A percentile compares a stretch with the other conserved stretches of the same genome.
Evolutionary conservation across 2,329 filamentous ascomycete genomes (phyloP).

Genomic region (Chaetoscypha palmicola): DNA sequence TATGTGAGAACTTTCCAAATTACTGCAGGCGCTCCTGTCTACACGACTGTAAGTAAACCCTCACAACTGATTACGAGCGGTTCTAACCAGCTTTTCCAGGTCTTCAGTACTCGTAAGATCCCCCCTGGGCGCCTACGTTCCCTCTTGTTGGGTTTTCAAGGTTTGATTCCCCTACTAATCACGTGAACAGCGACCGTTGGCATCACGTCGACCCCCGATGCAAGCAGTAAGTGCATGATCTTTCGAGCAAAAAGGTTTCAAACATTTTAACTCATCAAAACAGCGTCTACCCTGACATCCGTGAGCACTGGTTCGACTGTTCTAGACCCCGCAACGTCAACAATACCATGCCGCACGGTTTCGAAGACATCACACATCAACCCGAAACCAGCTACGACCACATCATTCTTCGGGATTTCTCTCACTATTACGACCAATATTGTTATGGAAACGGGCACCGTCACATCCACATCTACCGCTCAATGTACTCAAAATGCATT

Average conservation of each 20-base stretch:
- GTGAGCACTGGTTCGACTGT: not conserved
- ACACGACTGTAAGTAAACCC: not conserved
- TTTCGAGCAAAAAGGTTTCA: not conserved
- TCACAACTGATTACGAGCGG: too few relatives aligned
- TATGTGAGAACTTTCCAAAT: not conserved
- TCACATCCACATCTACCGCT: not conserved
- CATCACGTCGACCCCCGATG: constrained; percentile 1
- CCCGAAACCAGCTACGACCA: not conserved
- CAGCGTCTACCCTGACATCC: not conserved
- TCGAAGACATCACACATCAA: not conserved
- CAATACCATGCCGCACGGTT: not conserved
- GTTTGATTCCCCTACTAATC: not conserved
- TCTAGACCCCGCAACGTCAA: not conserved
- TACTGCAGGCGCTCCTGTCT: not conserved
- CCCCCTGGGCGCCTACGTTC: too few relatives aligned
- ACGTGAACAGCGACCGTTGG: not conserved
- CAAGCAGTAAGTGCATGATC: not conserved
- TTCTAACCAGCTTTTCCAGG: not conserved
- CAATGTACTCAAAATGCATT: not conserved
- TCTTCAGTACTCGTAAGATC: not conserved
- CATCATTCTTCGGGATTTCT: not conserved
- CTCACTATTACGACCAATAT: not conserved
- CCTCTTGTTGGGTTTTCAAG: too few relatives aligned
- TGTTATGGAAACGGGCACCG: not conserved
- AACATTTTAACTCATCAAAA: not conserved